Conservation (phyloP, 2,329 filamentous ascomycete genomes). For the Simplicillium aogashimaense region DNA sequence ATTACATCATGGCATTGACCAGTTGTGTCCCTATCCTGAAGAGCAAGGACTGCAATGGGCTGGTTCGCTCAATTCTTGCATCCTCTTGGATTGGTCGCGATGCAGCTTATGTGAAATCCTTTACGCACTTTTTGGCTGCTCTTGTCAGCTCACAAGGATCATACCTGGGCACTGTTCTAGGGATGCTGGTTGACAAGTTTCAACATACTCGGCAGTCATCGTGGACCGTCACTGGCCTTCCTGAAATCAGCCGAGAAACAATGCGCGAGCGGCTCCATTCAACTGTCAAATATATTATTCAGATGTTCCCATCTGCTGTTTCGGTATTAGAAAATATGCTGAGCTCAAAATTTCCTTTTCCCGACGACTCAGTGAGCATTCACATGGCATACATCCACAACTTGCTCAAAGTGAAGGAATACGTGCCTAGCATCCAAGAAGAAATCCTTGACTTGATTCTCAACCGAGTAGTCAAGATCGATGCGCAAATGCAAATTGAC, state of each 20-base stretch:
- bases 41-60: slow-evolving; percentile 45
- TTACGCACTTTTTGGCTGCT: slow-evolving; percentile 57
- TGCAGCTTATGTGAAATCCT: slow-evolving; percentile 55
- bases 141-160: slow-evolving; percentile 75
- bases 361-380: slow-evolving; percentile 65
- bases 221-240: slow-evolving; percentile 40
- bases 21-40: slow-evolving; percentile 49
- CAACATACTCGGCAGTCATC: slow-evolving; percentile 37
- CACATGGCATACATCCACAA: slow-evolving; percentile 87
- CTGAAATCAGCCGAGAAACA: slow-evolving; percentile 50
- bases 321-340: slow-evolving; percentile 60
- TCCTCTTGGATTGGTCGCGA: slow-evolving; percentile 58
- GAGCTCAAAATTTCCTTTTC: slow-evolving; percentile 60
- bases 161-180: slow-evolving; percentile 64
- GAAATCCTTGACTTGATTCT: slow-evolving; percentile 78
- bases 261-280: slow-evolving; percentile 69
- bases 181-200: slow-evolving; percentile 75
- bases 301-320: slow-evolving; percentile 71
- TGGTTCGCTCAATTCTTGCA: slow-evolving; percentile 48
- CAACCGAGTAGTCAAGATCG: slow-evolving; percentile 82
- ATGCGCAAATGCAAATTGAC: slow-evolving; percentile 90
- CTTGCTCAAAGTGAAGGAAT: slow-evolving; percentile 65
- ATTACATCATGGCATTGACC: slow-evolving; percentile 54
- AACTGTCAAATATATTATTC: slow-evolving; percentile 64
- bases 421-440: slow-evolving; percentile 66